Conservation (phyloP, 2,329 filamentous ascomycete species). For the Fusarium sp. region DNA sequence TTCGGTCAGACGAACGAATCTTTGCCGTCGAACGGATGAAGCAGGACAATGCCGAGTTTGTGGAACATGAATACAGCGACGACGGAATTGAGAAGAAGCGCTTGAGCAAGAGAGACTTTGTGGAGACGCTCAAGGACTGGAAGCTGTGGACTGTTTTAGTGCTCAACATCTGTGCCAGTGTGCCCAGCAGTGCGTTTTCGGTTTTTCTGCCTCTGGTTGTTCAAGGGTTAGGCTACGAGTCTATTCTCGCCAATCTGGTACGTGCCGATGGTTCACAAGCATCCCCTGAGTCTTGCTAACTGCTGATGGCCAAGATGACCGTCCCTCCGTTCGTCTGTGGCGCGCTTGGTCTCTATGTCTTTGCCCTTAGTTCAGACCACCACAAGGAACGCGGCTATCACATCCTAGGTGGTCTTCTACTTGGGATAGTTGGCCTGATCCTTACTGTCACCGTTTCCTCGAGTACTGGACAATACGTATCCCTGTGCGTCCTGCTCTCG, state of each 20-base stretch:
- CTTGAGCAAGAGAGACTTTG: slow-evolving; percentile 36
- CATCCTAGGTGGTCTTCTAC: slow-evolving; percentile 38
- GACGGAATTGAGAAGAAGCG: slow-evolving; percentile 41
- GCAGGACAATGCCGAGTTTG: slow-evolving; percentile 38
- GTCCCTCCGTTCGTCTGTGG: slow-evolving; percentile 43
- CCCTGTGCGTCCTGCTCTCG: slow-evolving; percentile 40
- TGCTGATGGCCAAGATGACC: slow-evolving; percentile 34
- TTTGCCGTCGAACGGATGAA: slow-evolving; percentile 39
- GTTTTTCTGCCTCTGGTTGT: slow-evolving; percentile 43
- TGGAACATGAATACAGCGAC: slow-evolving; percentile 41
- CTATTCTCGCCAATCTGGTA: slow-evolving; percentile 42
- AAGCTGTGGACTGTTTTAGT: slow-evolving; percentile 41
- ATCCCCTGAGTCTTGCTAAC: slow-evolving; percentile 1
- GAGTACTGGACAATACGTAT: slow-evolving; percentile 36
- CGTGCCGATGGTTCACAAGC: background rate
- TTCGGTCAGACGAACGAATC: slow-evolving; percentile 31
- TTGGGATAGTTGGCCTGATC: slow-evolving; percentile 39
- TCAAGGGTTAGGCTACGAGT: slow-evolving; percentile 43
- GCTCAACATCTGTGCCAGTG: slow-evolving; percentile 43
- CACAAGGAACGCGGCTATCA: slow-evolving; percentile 41
- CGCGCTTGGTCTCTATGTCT: slow-evolving; percentile 41
- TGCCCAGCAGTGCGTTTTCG: slow-evolving; percentile 42
- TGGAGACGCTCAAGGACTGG: slow-evolving; percentile 44
- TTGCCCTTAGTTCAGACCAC: slow-evolving; percentile 42
- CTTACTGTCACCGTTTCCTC: slow-evolving; percentile 40